These are phyloP conservation scores for Schwanniomyces sp. DNA, from an alignment of 805 yeast species.

Conservation along the genomic window DNA sequence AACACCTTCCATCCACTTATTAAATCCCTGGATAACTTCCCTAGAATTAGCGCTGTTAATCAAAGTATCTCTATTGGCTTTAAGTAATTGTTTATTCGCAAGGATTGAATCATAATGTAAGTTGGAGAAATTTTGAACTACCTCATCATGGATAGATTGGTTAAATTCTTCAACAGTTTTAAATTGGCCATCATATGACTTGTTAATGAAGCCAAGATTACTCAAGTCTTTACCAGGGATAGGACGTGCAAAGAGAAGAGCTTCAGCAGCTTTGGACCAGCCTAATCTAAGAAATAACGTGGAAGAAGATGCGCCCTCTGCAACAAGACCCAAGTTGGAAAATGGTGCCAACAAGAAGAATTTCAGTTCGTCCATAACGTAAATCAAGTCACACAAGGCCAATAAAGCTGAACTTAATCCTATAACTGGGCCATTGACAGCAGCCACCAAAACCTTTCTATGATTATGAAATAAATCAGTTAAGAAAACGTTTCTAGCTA, in stretches of 20 bases:
- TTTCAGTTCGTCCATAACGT: slow-evolving; percentile 58
- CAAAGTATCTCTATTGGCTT: slow-evolving; percentile 35
- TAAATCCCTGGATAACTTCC: slow-evolving; percentile 69
- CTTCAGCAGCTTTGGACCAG: slow-evolving; percentile 68
- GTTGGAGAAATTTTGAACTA: slow-evolving; percentile 34
- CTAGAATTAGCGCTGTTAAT: slow-evolving; percentile 53
- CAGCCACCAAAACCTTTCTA: slow-evolving; percentile 65
- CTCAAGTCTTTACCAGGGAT: slow-evolving; percentile 58
- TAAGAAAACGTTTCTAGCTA: slow-evolving; percentile 69
- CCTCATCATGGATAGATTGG: slow-evolving; percentile 30
- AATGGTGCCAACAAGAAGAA: slow-evolving; percentile 72
- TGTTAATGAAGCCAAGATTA: slow-evolving; percentile 61
- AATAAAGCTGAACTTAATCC: slow-evolving; percentile 77
- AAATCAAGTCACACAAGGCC: slow-evolving; percentile 73
- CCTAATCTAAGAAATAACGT: slow-evolving; percentile 73
- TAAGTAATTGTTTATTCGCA: slow-evolving; percentile 41
- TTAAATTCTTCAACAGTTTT: slow-evolving; percentile 43
- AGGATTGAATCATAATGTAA: slow-evolving; percentile 46
- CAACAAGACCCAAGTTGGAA: slow-evolving; percentile 76
- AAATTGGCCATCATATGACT: slow-evolving; percentile 45
- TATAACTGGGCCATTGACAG: slow-evolving; percentile 84
- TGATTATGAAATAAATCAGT: slow-evolving; percentile 71
- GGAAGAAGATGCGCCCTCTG: slow-evolving; percentile 76
- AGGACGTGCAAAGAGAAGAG: slow-evolving; percentile 67
- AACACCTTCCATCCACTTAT: slow-evolving; percentile 67